A percentile compares a stretch with the other conserved stretches of the same genome.
Evolutionary conservation across 2,329 filamentous ascomycete species (phyloP).

Genomic region (Cordyceps tenuipes): DNA sequence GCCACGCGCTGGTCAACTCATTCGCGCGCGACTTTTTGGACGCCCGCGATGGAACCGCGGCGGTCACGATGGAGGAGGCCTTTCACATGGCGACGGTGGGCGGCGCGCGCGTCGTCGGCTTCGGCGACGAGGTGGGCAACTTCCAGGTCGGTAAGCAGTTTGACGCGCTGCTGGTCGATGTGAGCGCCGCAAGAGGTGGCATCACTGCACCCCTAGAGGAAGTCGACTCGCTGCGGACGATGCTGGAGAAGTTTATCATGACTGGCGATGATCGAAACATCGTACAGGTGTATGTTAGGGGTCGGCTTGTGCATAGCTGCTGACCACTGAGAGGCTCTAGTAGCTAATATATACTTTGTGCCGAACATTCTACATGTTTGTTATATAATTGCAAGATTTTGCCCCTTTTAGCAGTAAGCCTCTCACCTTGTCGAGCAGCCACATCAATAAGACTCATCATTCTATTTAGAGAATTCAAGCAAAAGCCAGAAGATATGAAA

Average conservation of each 20-base stretch:
- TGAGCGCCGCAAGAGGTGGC: constrained; percentile 24
- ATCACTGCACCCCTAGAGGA: constrained; percentile 47
- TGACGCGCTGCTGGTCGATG: constrained; percentile 46
- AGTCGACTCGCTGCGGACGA: constrained; percentile 33
- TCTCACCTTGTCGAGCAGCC: no score
- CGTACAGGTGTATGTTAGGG: constrained; percentile 43
- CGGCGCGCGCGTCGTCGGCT: constrained; percentile 49
- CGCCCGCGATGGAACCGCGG: constrained; percentile 30
- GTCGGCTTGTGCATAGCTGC: constrained; percentile 23
- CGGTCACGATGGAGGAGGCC: constrained; percentile 40
- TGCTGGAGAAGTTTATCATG: constrained; percentile 59
- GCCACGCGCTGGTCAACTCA: constrained; percentile 48
- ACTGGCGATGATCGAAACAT: constrained; percentile 59
- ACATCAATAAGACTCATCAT: no score
- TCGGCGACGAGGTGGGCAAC: constrained; percentile 45
- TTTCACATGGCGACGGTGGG: constrained; percentile 55
- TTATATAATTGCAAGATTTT: no score
- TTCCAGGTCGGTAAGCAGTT: constrained; percentile 54
- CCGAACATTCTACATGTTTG: no score
- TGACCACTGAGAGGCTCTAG: background rate
- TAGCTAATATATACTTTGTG: no score
- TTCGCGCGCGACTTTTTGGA: constrained; percentile 37
- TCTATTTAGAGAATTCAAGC: no score
- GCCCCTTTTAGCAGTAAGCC: no score
- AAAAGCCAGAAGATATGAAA: no score